Evolutionary conservation across 164 flowering plant species (phyloP), one percentile per base, ranked within the genome.

Genomic region (Aristolochia fimbriata): DNA sequence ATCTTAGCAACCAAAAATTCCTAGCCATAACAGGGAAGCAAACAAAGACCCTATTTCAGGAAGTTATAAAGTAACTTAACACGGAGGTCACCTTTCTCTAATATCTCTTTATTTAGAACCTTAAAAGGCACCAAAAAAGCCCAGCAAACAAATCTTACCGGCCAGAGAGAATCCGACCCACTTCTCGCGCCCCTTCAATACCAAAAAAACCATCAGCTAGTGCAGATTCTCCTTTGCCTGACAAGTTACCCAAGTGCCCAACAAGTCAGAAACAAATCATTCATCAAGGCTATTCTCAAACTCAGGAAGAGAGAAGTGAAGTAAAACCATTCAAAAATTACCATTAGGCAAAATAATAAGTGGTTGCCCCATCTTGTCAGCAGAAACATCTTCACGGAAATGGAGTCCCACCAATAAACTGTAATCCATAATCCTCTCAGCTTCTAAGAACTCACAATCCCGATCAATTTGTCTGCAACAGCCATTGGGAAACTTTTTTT

Each of bases 401-500:
- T 88, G 96, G 58, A 88, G 71, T 47, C 96, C 96, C 55, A 88
- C 93, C 65, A 88, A 70, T 37, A 88, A 81, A 77, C 96, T 88
- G 62, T 88, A 88, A 72, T 88, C 96, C 96, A 88, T 88, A n/a
- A 88, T 88, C 65, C 81, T 71, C 69, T 81, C 96, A 3, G 85
- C 74, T 74, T 88, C 96, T 68, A 88, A 74, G 69, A 86, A 88
- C 71, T 86, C 81, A 57, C 93, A 86, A 52, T 88, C 96, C 31
- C 80, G 74, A 51, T 86, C 78, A 49, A 88, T 78, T 81, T 88
- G 96, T 55, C 93, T 88, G 83, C 25, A 56, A 41, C 15, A 54
- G 14, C 15, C 45, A 55, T 55, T 10, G 11, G n/a, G n/a, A 55
- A 31, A 7, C 14, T 12, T 16, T n/a, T 52, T 21, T 12, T 52